These are phyloP conservation scores for Phytopythium sindhum DNA, from an alignment of 352 stramenopile species.

Conservation along the genomic window DNA sequence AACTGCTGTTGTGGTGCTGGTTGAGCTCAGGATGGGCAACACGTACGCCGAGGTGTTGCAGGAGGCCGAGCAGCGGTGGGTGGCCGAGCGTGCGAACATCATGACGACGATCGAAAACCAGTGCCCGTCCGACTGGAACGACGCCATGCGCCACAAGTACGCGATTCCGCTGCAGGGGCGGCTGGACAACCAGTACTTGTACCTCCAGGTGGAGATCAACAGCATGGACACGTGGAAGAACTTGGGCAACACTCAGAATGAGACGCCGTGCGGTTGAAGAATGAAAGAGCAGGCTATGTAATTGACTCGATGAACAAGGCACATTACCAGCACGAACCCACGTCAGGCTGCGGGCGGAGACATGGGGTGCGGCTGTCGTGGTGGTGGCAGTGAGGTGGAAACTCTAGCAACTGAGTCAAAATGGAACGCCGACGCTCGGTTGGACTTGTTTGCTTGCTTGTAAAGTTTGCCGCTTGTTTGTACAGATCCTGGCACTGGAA, in stretches of 20 bases:
- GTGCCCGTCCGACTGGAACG: slow-evolving; percentile 27
- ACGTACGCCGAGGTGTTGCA: slow-evolving; percentile 59
- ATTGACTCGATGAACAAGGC: too few species aligned
- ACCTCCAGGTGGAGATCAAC: slow-evolving; percentile 47
- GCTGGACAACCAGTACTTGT: slow-evolving; percentile 32
- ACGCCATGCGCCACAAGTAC: slow-evolving; percentile 32
- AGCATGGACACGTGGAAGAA: slow-evolving; percentile 43
- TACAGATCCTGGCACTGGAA: not conserved
- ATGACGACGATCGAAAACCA: slow-evolving; percentile 62
- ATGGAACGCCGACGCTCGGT: not conserved
- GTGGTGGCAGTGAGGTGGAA: not conserved
- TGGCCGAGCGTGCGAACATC: slow-evolving; percentile 63
- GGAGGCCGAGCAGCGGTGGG: slow-evolving; percentile 55
- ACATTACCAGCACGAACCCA: not conserved
- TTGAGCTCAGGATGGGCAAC: slow-evolving; percentile 52
- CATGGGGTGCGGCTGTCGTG: slow-evolving; percentile 10
- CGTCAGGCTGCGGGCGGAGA: slow-evolving; percentile 16
- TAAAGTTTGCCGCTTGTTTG: not conserved
- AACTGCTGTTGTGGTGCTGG: not conserved
- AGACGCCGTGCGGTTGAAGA: not conserved
- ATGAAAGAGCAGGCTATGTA: not conserved
- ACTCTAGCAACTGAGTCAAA: slow-evolving; percentile 1
- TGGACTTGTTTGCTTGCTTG: not conserved
- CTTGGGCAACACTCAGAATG: slow-evolving; percentile 1
- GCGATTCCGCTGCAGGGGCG: slow-evolving; percentile 37